Base-by-base conservation (phyloP, 2,329 filamentous ascomycete species). In the Colletotrichum sp. region DNA sequence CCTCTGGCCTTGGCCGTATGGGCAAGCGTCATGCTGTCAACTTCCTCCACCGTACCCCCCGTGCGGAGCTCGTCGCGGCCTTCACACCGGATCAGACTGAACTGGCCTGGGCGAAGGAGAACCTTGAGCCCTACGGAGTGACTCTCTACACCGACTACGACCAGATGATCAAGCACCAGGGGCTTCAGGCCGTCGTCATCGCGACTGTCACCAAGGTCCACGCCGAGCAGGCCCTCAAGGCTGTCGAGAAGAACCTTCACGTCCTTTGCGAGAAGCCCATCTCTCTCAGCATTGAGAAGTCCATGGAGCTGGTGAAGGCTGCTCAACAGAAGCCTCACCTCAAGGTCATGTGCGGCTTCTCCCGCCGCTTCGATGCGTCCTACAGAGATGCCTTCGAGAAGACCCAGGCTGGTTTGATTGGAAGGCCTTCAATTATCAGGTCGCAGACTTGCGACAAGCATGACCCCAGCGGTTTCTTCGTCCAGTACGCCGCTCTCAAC, bases 371-470 rank as follows among this genome's bases (percentile, higher is more conserved):
- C 85, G 93, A 94, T 79, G 85, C 88, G 36, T 92, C 90, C 55
- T 94, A 94, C 85, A 87, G 91, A 66, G 88, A 92, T 63, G 93
- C 92, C 9, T 88, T 86, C 80, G 79, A 84, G 28, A 89, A 90
- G 78, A 88, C 90, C 79, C 81, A 87, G 28, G 79, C 82, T 0
- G 92, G 92, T 10, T 79, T 86, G 32, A 93, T 94, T 76, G 93
- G 93, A 6, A 86, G 88, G 1, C 90, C 91, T 1, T 88, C 89
- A 9, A 86, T 94, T 60, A 87, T 94, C 79, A 90, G 92, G 78
- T 91, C 88, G 44, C 92, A 94, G 82, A 94, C 92, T 1, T 93
- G 92, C 83, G 92, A 94, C 84, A 93, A 91, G 81, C 88, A 91
- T 71, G 92, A 93, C 75, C 90, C 92, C 0, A 88, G 87, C 0